Evolutionary conservation across 129 eudicot genomes (phyloP), one percentile per base, ranked within the genome.

Genomic region (Flaveria brownii): DNA sequence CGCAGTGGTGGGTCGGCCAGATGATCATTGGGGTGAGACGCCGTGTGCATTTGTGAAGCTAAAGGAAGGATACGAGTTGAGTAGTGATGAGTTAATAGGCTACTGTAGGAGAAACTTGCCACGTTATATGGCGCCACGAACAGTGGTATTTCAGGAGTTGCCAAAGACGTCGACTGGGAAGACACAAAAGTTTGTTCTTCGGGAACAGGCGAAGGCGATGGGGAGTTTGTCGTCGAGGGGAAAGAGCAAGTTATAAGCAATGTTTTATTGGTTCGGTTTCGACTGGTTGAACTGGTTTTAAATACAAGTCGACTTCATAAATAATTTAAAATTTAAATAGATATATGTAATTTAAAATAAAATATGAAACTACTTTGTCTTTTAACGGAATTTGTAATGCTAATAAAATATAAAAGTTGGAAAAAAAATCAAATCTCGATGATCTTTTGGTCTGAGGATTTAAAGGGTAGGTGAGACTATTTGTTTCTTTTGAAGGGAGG

Each of bases 101-200:
- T 79, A 75, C 33, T 87, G 91, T 25, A 74, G 83, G 41, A 72
- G 68, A 76, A 76, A 39, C 7, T 63, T 87, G 64, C 87, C 88
- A 3, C 87, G 45, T 72, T 79, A 82, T 33, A 82, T 79, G 91
- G 80, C 82, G 49, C 91, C 88, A 4, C 51, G 82, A n/a, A 82
- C 79, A 1, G 86, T 84, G 16, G 80, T 87, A 68, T 84, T 87
- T 36, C 88, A 70, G 51, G 88, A 84, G 73, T 75, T 87, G 76
- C 88, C 92, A 3, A 87, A 87, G 76, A 87, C 92, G 12, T 77
- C 88, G 1, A 84, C 92, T 0, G 88, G 92, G 47, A 87, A 87
- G 83, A 85, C 85, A 0, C 88, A 82, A 54, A 87, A 87, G 56
- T 82, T 79, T 49, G 49, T 87, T 41, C 86, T 87, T 10, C 73